Evolutionary conservation across 495 filamentous ascomycete species (phyloP), one percentile per base, ranked within the genome.

Genomic region (Hypoxylon lienhwacheense): DNA sequence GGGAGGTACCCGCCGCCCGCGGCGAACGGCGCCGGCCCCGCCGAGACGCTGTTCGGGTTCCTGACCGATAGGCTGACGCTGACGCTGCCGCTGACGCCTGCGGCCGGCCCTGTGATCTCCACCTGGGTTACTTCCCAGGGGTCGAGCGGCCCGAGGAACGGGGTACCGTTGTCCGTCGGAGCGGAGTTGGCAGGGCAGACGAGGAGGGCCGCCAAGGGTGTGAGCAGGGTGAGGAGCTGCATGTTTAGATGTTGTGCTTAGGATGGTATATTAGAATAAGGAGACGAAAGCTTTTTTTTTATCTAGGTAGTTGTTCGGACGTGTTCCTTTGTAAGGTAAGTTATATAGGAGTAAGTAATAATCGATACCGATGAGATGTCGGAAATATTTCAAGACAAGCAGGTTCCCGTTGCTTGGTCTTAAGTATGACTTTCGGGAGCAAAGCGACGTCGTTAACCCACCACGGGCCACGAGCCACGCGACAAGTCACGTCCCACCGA

Each of bases 1-100:
- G 59, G 11, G 0, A 57, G 15, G 46, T 62, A 62, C 19, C 59
- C 59, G 11, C 53, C 53, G 28, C 53, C 53, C 0, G 28, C 46
- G 2, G 42, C 52, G 47, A 44, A 36, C 6, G 58, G 58, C 17
- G 40, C 46, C 8, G 52, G 33, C 2, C 52, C 52, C 3, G 59
- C 59, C 4, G 52, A 33, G 5, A 53, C 48, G 7, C 5, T 36
- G 35, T 62, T 57, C 31, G 53, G 59, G 37, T 62, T 62, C 16
- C 7, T 35, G 36, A 62, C 33, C 0, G 25, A 35, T 10, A 62
- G 31, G 25, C 40, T 20, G 31, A 62, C 28, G 42, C 4, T 5
- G 0, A 43, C 11, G 20, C 17, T 5, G 2, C 42, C 42, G 12
- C 11, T 2, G 19, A 5, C 14, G 17, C 33, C 22, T 1, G 11